Evolutionary conservation across 352 stramenopile species (phyloP).

Genomic region (Phytophthora multivora): DNA sequence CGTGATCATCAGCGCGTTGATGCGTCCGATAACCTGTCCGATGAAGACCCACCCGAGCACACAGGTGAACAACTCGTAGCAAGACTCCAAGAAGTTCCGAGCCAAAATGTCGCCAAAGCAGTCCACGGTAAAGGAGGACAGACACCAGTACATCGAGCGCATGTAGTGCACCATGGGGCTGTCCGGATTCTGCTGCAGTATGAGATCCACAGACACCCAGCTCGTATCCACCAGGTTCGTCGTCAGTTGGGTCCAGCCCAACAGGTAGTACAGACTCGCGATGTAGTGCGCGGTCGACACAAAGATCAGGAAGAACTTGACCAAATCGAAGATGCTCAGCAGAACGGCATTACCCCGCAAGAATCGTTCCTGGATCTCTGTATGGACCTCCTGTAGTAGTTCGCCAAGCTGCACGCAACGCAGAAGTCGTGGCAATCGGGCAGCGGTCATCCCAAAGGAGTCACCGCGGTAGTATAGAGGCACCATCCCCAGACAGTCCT

Average conservation of each 20-base stretch:
- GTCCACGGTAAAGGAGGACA: conserved; percentile 78
- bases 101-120: conserved; percentile 78
- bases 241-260: conserved; percentile 48
- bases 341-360: conserved; percentile 45
- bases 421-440: conserved; percentile 49
- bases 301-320: conserved; percentile 67
- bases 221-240: conserved; percentile 38
- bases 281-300: conserved; percentile 60
- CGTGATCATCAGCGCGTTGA: conserved; percentile 73
- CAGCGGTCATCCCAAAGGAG: conserved; percentile 39
- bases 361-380: conserved; percentile 57
- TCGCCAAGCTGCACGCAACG: conserved; percentile 46
- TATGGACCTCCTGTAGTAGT: conserved; percentile 48
- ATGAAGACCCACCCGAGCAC: conserved; percentile 81
- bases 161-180: conserved; percentile 65
- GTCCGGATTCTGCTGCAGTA: conserved; percentile 59
- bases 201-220: conserved; percentile 63
- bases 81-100: conserved; percentile 63
- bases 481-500: conserved; percentile 51
- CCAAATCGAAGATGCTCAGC: conserved; percentile 51
- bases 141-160: conserved; percentile 79
- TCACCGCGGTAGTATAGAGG: conserved; percentile 44
- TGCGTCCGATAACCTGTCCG: conserved; percentile 70
- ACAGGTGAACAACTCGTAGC: conserved; percentile 67
- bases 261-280: conserved; percentile 52